Percentiles rank a stretch among this genome's conserved stretches.
Conservation (phyloP, 106 monocot genomes). For the Acanthochlamys bracteata region DNA sequence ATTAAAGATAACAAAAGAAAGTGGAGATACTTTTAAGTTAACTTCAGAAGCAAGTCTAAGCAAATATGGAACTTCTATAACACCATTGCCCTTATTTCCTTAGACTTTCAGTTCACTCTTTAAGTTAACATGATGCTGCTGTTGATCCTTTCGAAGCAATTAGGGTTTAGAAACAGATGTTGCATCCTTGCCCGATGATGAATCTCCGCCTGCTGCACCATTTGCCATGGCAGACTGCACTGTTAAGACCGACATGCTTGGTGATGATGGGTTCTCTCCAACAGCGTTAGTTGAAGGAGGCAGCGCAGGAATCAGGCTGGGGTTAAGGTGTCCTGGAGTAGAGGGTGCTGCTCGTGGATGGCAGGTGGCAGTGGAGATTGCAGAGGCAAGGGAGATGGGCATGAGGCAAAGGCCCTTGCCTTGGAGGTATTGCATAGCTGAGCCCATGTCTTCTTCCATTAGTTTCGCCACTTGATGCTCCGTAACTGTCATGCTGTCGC, state of each 20-base stretch:
- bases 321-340: slow-evolving; percentile 10
- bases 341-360: slow-evolving; percentile 15
- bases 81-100: background rate
- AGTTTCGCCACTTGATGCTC: slow-evolving; percentile 83
- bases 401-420: slow-evolving; percentile 90
- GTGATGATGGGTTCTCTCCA: slow-evolving; percentile 31
- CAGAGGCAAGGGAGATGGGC: slow-evolving; percentile 90
- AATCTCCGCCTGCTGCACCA: slow-evolving; percentile 9
- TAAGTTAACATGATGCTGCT: background rate
- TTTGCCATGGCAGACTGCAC: slow-evolving; percentile 55
- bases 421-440: slow-evolving; percentile 88
- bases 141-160: background rate
- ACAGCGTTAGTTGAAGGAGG: background rate
- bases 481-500: slow-evolving; percentile 44
- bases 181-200: slow-evolving; percentile 31
- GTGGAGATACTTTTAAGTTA: too few species aligned
- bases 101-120: background rate
- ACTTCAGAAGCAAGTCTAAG: too few species aligned
- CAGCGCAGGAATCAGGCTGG: background rate
- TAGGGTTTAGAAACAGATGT: slow-evolving; percentile 46
- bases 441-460: slow-evolving; percentile 94
- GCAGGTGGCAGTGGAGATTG: slow-evolving; percentile 67
- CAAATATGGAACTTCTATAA: too few species aligned
- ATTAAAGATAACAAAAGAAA: too few species aligned
- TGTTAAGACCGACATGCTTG: slow-evolving; percentile 54